Conservation (phyloP, 2,329 filamentous ascomycete genomes). For the Emmonsia crescens region DNA sequence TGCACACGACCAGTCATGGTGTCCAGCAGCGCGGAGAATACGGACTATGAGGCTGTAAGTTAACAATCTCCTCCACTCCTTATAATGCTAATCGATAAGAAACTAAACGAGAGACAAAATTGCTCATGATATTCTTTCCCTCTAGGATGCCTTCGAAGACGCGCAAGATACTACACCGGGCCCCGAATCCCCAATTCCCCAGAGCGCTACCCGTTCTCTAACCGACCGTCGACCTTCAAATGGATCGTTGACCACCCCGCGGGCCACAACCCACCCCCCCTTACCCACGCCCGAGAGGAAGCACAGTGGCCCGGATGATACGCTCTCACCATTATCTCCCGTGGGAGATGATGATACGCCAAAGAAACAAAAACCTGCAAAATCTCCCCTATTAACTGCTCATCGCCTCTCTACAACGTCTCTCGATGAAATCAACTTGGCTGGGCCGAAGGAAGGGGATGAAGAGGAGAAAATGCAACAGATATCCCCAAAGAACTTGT, state of each 20-base stretch:
- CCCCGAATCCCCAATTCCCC: conserved; percentile 18
- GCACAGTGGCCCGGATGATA: conserved; percentile 15
- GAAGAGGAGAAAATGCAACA: conserved; percentile 16
- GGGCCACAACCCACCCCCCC: conserved; percentile 23
- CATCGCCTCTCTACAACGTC: conserved; percentile 47
- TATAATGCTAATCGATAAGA: background rate
- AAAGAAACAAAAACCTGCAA: conserved; percentile 29
- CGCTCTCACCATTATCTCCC: conserved; percentile 19
- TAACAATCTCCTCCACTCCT: background rate
- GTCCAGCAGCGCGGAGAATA: conserved; percentile 28
- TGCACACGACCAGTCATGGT: conserved; percentile 21
- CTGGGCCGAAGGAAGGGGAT: conserved; percentile 45
- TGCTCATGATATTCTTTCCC: background rate
- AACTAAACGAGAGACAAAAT: background rate
- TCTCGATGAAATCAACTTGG: conserved; percentile 56
- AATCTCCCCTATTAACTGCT: conserved; percentile 43
- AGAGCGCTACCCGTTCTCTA: conserved; percentile 49
- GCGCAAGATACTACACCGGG: conserved; percentile 48
- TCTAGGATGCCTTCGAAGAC: conserved; percentile 72
- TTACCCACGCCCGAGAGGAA: conserved; percentile 15
- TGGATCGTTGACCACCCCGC: conserved; percentile 28
- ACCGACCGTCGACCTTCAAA: conserved; percentile 36
- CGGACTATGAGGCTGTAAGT: conserved; percentile 34
- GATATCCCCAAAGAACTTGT: background rate
- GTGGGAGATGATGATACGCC: conserved; percentile 26